These are phyloP conservation scores for Coemansia sp. DNA, from an alignment of 192 early-diverging fungal genomes.

Conservation along the genomic window DNA sequence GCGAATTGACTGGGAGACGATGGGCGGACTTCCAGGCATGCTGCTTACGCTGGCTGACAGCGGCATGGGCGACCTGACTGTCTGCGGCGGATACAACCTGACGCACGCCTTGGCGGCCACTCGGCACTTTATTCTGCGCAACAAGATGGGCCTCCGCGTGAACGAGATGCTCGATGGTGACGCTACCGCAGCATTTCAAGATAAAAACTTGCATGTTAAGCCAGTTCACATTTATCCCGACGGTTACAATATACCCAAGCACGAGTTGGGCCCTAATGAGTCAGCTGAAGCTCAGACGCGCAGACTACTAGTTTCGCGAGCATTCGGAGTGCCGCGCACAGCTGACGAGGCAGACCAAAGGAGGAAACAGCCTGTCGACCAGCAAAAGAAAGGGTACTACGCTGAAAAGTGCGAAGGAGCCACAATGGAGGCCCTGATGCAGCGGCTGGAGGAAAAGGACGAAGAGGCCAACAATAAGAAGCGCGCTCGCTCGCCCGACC, in stretches of 20 bases:
- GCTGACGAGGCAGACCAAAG: constrained; percentile 10
- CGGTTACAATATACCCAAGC: constrained; percentile 16
- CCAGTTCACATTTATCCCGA: constrained; percentile 69
- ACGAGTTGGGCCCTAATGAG: constrained; percentile 29
- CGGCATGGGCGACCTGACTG: constrained; percentile 60
- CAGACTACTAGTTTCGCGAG: constrained; percentile 21
- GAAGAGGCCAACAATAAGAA: constrained; percentile 32
- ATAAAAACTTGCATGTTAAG: constrained; percentile 67
- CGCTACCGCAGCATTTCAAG: constrained; percentile 53
- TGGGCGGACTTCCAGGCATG: constrained; percentile 94
- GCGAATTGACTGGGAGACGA: constrained; percentile 76
- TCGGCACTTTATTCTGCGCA: constrained; percentile 76
- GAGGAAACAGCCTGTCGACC: constrained; percentile 18
- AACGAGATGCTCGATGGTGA: constrained; percentile 59
- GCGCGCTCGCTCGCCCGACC: constrained; percentile 31
- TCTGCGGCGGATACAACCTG: constrained; percentile 80
- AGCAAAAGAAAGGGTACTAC: constrained; percentile 38
- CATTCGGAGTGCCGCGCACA: constrained; percentile 36
- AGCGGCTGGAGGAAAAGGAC: constrained; percentile 31
- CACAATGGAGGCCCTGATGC: constrained; percentile 31
- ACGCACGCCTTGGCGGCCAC: constrained; percentile 78
- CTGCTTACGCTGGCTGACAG: constrained; percentile 82
- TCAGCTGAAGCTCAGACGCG: constrained; percentile 26
- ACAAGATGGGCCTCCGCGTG: constrained; percentile 57
- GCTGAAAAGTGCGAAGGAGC: constrained; percentile 33